Base-by-base conservation (phyloP, 495 filamentous ascomycete genomes). In the Podospora conica region DNA sequence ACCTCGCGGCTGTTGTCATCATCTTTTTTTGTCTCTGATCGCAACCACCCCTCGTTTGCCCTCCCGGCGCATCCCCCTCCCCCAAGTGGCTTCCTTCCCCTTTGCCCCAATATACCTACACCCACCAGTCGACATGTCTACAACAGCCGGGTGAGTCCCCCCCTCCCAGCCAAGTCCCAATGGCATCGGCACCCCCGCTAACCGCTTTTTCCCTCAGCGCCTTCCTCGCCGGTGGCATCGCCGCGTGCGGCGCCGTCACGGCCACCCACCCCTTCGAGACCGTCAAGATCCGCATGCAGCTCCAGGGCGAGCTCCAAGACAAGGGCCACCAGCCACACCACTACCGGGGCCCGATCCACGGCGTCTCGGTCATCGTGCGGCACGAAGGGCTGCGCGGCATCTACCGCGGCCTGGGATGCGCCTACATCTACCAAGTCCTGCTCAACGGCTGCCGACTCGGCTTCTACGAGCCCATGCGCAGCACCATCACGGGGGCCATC, bases 261-360 rank as follows among this genome's bases (percentile, higher is more conserved):
- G 94, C 96, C 57, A 99, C 95, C 53, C 95, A 99, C 77, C 91
- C 92, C 66, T 97, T 98, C 81, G 95, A 99, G 79, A 98, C 95
- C 8, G 92, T 98, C 65, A 99, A 99, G 86, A 99, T 98, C 75
- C 91, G 94, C 69, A 85, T 98, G 81, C 95, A 99, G 84, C 80
- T 99, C 60, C 95, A 99, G 75, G 95, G 95, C 75, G 95, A 99
- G 81, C 84, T 99, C 63, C 92, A 97, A 71, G 80, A 87, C 23
- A 97, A 95, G 75, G 82, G 85, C 65, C 88, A 92, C 66, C 91
- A 92, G 55, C 88, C 88, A 64, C 88, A 91, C 71, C 84, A 94
- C 76, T 99, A 99, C 80, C 87, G 85, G 60, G 95, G 95, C n/a
- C 93, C 94, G 23, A 75, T 96, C 65, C 96, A 99, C 72, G 95